These are phyloP conservation scores for Furcasterigmium furcatum DNA, from an alignment of 2,329 filamentous ascomycete species.

Conservation along the genomic window DNA sequence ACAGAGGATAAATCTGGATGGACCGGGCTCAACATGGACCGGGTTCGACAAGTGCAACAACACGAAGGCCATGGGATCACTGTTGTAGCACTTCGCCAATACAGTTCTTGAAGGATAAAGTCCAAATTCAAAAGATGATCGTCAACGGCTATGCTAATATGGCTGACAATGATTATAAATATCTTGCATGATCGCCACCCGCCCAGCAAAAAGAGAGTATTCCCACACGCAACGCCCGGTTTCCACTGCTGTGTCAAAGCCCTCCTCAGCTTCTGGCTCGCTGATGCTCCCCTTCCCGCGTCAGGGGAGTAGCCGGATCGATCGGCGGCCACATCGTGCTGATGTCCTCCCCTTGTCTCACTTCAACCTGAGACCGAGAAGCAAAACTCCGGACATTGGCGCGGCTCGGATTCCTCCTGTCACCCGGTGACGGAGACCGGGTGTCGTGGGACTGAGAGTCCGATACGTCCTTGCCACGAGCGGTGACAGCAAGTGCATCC, in stretches of 20 bases:
- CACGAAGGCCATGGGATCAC: too few relatives aligned
- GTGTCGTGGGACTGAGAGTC: background rate
- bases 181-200: too few relatives aligned
- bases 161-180: too few relatives aligned
- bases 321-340: slow-evolving; percentile 24
- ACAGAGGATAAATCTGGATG: background rate
- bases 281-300: background rate
- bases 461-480: slow-evolving; percentile 55
- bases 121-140: too few relatives aligned
- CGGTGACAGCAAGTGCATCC: slow-evolving; percentile 84
- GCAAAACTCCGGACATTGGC: background rate
- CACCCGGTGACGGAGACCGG: background rate
- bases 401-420: background rate
- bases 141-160: too few relatives aligned
- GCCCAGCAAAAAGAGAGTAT: too few relatives aligned
- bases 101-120: too few relatives aligned
- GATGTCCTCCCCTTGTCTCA: background rate
- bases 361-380: background rate
- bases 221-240: too few relatives aligned
- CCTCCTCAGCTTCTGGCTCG: background rate
- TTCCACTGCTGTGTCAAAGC: too few relatives aligned
- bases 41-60: too few relatives aligned
- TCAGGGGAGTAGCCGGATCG: slow-evolving; percentile 37
- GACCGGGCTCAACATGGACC: too few relatives aligned
- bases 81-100: too few relatives aligned